Conservation (phyloP, 352 stramenopile genomes). For the Globisporangium polare region DNA sequence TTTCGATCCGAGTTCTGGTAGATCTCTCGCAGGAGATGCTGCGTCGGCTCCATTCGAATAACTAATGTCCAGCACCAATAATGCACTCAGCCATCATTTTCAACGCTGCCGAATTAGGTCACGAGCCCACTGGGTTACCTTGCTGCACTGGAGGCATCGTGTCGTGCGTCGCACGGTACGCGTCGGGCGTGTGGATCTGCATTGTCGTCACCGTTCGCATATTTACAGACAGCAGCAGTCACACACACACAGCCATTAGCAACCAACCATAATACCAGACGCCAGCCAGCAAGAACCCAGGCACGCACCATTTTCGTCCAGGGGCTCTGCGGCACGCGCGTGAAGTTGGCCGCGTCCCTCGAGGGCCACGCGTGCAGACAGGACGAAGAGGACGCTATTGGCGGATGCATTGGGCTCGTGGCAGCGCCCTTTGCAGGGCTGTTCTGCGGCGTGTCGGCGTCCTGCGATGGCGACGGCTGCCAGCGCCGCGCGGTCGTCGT, state of each 20-base stretch:
- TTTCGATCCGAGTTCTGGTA: constrained; percentile 61
- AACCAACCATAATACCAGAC: not conserved
- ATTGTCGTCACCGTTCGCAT: not conserved
- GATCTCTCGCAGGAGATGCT: constrained; percentile 34
- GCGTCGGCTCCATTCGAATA: constrained; percentile 39
- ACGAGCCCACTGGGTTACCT: constrained; percentile 25
- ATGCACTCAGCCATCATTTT: not conserved
- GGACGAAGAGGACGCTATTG: too few species aligned
- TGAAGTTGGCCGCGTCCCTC: constrained; percentile 33
- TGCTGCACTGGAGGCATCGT: constrained; percentile 56
- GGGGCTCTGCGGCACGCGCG: constrained; percentile 25
- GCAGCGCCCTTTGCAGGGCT: constrained; percentile 1
- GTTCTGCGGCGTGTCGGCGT: constrained; percentile 9
- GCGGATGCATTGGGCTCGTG: too few species aligned
- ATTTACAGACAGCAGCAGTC: too few species aligned
- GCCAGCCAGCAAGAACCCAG: not conserved
- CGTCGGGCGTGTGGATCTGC: constrained; percentile 52
- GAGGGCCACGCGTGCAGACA: constrained; percentile 33
- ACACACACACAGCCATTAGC: not conserved
- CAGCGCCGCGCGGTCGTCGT: constrained; percentile 12
- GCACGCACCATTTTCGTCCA: constrained; percentile 36
- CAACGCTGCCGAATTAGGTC: too few species aligned
- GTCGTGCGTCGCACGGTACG: constrained; percentile 64
- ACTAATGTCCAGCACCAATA: constrained; percentile 28
- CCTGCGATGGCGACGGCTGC: not conserved